Base-by-base conservation (phyloP, 805 yeast genomes). In the Nakazawaea ernobii region DNA sequence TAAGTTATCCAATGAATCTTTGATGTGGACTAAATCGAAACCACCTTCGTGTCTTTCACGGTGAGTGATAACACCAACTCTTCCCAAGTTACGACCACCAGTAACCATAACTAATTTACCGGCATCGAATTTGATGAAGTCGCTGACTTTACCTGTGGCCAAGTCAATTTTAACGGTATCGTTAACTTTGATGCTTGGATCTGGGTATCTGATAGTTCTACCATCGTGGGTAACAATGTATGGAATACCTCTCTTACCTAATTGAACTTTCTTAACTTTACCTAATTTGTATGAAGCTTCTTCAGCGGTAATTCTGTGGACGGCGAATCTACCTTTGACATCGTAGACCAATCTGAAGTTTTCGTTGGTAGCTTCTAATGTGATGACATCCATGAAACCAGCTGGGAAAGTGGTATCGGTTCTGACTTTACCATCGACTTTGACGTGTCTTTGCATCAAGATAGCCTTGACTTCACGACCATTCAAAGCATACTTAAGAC, bases 161-260 rank as follows among this genome's bases (percentile, higher is more conserved):
- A 92, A 80, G 77, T 92, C 96, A 69, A 92, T 77, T 84, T 91
- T 91, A 70, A 92, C 96, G 63, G 98, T 87, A 80, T 92, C 99
- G 83, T 94, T 91, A 68, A 89, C 90, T 79, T 80, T 92, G 84
- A 92, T 83, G 63, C 76, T 74, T 76, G 99, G 99, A 71, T 92
- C 98, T 74, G 98, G 98, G 88, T 91, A 92, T 78, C 98, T 91
- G 80, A 92, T 78, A 70, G 99, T 92, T 84, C 99, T 91, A 77
- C 99, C 98, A 71, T 92, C 99, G 84, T 92, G 99, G 70, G 99
- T 92, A 62, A 92, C 98, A 69, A 87, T 85, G 86, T 88, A 92
- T 69, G 99, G 99, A 66, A 92, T 82, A 70, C 96, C 96, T 79
- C 83, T 89, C 86, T 92, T 94, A 75, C 99, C 98, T 71, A 91